Evolutionary conservation across 2,329 filamentous ascomycete genomes (phyloP), one percentile per base, ranked within the genome.

Genomic region (Talaromyces sp.): DNA sequence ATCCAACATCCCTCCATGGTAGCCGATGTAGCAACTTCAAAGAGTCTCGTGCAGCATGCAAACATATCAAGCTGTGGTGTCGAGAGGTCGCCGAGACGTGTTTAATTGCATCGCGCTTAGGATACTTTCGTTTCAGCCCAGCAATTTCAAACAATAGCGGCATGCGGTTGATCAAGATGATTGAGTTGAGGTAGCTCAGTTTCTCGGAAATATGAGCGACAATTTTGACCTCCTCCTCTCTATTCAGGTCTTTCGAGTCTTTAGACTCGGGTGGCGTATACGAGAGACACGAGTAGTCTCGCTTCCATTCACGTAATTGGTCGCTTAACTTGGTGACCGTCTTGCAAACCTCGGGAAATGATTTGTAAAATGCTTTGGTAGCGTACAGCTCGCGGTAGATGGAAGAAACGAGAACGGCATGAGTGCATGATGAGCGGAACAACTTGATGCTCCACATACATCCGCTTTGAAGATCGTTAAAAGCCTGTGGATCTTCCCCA

Each of bases 111-210:
- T 58, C 54, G 91, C 88, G 73, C 93, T 96, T 57, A 93, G 83
- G 3, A 91, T 92, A 75, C 92, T 90, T 19, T 19, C 52, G 24
- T 50, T 45, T 62, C 60, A 47, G 54, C 11, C 37, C 35, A 3
- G 45, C 59, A n/a, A 66, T 56, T 35, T 93, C 93, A 73, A 96
- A 91, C 71, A 97, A 91, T 41, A 97, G 88, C 50, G 92, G 95
- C 91, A 98, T 96, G 57, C 94, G 91, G 76, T 98, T 94, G 68
- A 97, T 96, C 1, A 95, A 97, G 1, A 93, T 97, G 60, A 97
- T 79, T 70, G 93, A 96, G 78, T 98, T 97, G 82, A 97, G 97
- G 78, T 98, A 98, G 3, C 92, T 89, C 72, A 98, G 93, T 75
- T 97, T 93, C 65, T 97, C 81, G 75, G 96, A 92, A 68, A 96